Evolutionary conservation across 2,329 filamentous ascomycete species (phyloP).

Genomic region (Colletotrichum trifolii): DNA sequence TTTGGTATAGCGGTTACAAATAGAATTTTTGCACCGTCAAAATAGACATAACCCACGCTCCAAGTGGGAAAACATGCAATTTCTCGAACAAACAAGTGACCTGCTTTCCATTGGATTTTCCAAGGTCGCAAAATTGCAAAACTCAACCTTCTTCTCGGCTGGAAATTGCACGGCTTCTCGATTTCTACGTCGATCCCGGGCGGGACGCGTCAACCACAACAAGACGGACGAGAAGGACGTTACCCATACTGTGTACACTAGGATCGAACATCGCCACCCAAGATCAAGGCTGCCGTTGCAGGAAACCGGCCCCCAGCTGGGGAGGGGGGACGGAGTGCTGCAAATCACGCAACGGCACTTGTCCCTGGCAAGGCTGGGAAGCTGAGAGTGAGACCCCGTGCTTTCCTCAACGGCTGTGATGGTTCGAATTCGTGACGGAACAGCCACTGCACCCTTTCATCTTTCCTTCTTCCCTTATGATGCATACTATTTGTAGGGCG

Average conservation of each 20-base stretch:
- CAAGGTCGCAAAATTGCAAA: slow-evolving; percentile 31
- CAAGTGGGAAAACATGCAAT: slow-evolving; percentile 9
- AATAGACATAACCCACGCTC: no score
- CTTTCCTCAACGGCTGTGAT: not conserved
- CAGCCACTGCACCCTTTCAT: no score
- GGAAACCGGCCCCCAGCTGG: no score
- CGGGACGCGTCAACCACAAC: slow-evolving; percentile 9
- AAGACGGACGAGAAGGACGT: not conserved
- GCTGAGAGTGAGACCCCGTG: no score
- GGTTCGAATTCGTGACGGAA: no score
- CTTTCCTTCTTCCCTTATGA: no score
- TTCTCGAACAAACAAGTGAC: slow-evolving; percentile 24
- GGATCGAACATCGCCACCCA: not conserved
- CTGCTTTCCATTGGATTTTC: not conserved
- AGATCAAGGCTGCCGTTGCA: slow-evolving; percentile 5
- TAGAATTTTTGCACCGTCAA: no score
- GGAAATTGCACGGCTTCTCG: slow-evolving; percentile 28
- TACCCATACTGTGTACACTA: not conserved
- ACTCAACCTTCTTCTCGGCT: slow-evolving; percentile 27
- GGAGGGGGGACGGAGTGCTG: no score
- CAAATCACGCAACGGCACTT: no score
- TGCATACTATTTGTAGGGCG: not conserved
- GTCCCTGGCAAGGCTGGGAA: not conserved
- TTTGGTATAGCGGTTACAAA: no score
- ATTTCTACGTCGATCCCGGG: slow-evolving; percentile 28